Evolutionary conservation across 1,284 basidiomycete genomes (phyloP).

Genomic region (Hymenochaete sp.): DNA sequence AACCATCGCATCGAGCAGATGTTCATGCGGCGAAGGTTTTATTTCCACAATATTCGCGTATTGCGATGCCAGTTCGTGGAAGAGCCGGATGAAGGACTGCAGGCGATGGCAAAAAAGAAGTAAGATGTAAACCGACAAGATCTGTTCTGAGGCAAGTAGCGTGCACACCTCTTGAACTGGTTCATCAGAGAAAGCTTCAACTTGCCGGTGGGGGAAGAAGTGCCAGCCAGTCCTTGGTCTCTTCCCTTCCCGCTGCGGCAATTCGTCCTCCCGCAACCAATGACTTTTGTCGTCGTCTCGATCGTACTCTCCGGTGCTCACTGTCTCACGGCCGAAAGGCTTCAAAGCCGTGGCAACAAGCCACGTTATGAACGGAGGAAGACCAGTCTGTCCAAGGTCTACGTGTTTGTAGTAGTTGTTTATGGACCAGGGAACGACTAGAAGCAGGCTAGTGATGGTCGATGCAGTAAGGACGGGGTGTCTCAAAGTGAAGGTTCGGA

Average conservation of each 20-base stretch:
- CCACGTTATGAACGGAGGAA: constrained; percentile 23
- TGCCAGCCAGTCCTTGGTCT: constrained; percentile 23
- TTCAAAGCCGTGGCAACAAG: constrained; percentile 18
- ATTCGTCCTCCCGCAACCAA: constrained; percentile 18
- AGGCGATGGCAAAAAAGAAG: no score
- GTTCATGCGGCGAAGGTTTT: constrained; percentile 20
- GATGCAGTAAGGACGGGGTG: no score
- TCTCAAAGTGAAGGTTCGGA: no score
- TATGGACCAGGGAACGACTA: no score
- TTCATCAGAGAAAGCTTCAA: constrained; percentile 17
- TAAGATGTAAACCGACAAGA: background rate
- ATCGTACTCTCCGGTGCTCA: constrained; percentile 21
- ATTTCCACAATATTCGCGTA: constrained; percentile 19
- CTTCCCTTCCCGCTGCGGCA: constrained; percentile 18
- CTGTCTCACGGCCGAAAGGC: constrained; percentile 21
- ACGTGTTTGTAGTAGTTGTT: no score
- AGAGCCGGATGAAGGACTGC: constrained; percentile 3
- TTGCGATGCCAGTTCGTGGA: constrained; percentile 11
- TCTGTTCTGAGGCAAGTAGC: background rate
- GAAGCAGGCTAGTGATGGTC: no score
- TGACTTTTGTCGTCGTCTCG: constrained; percentile 19
- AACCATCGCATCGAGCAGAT: constrained; percentile 17
- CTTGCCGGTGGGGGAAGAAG: constrained; percentile 23
- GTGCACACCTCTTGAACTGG: constrained; percentile 18
- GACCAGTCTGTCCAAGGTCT: no score